Evolutionary conservation across 129 eudicot species (phyloP).

Genomic region (Ambrosia trifida): DNA sequence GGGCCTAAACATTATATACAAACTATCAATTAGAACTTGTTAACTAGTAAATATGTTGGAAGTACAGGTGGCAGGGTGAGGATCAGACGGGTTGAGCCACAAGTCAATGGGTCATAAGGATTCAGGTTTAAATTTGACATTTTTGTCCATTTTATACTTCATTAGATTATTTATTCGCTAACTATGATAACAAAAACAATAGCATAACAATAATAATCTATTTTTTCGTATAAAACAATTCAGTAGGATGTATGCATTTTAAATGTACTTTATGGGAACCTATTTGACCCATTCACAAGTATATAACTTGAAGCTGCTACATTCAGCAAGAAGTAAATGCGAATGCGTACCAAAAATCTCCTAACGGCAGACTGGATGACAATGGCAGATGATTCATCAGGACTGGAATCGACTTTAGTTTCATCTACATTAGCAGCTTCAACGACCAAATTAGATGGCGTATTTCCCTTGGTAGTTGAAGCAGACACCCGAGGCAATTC

Average conservation of each 20-base stretch:
- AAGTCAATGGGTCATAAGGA: neutral
- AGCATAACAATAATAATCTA: neutral
- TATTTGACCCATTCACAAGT: neutral
- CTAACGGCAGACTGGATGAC: constrained; percentile 71
- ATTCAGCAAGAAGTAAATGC: constrained; percentile 11
- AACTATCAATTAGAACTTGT: constrained; percentile 2
- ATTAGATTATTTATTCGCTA: too few species aligned
- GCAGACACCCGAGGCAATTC: constrained; percentile 52
- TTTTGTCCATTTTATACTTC: neutral
- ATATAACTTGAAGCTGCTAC: neutral
- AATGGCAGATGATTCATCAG: constrained; percentile 51
- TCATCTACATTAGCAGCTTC: constrained; percentile 30
- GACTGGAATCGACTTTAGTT: constrained; percentile 15
- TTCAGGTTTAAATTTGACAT: neutral
- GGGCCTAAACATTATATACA: constrained; percentile 53
- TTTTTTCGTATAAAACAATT: neutral
- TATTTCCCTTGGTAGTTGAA: constrained; percentile 41
- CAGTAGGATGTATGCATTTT: neutral
- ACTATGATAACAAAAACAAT: neutral
- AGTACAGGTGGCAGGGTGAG: constrained; percentile 2
- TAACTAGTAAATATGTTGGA: constrained; percentile 3
- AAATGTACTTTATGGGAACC: neutral
- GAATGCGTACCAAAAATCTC: constrained; percentile 49
- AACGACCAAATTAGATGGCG: constrained; percentile 19
- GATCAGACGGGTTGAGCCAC: neutral